Evolutionary conservation across 805 yeast species (phyloP), one percentile per base, ranked within the genome.

Genomic region (Teunomyces panamensis): DNA sequence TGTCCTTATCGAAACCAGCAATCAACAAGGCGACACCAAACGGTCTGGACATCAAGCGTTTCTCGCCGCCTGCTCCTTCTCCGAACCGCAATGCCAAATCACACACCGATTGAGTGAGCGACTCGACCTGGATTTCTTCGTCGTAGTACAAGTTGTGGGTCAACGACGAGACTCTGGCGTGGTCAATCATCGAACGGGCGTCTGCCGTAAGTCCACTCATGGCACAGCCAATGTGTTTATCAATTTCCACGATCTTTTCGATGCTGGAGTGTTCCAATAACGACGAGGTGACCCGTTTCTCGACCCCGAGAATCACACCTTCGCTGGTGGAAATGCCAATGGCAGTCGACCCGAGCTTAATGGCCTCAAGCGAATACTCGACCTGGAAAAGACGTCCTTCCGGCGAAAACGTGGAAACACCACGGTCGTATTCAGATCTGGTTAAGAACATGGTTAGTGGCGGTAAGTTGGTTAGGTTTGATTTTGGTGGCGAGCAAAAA

Each of bases 371-470:
- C 8, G 99, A 94, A 68, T 94, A 94, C 68, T 94, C 99, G 39
- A 94, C 99, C 72, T 94, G 99, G 74, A 94, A 94, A 52, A 94
- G 75, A 65, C 99, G 87, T 24, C 99, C 99, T 67, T 95, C 99
- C 24, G 99, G 99, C 1, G 98, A 91, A 68, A 95, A 94, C 7
- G 99, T 95, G 62, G 95, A 87, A 43, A 94, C 99, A 54, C 99
- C 99, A 69, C 99, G 87, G 67, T 94, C 99, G 69, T 94, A 94
- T 77, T 94, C 99, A 73, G 96, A 87, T 84, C 99, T 87, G n/a
- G 99, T 94, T 57, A 94, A 80, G 72, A 94, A 94, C 99, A 94
- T 24, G 13, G 9, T 37, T 20, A 14, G 20, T 17, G 39, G 20
- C 26, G 41, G 29, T 9, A 13, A n/a, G 28, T 20, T 37, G 9